phyloP scores from a whole-genome alignment of 2,329 filamentous ascomycete species.

The Phialophora chinensis region DNA sequence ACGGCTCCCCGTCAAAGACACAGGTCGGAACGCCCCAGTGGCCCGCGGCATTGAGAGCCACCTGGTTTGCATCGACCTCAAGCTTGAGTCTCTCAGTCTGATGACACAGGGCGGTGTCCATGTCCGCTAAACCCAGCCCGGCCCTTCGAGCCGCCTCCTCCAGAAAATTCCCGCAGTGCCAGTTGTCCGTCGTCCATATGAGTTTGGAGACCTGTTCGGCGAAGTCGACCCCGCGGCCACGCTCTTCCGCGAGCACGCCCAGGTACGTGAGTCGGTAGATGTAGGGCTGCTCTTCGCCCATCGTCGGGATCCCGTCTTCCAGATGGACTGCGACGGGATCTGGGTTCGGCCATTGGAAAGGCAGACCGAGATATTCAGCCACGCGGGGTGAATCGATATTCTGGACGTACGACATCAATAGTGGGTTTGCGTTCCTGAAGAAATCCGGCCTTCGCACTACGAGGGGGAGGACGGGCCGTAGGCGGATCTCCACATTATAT shows the following conservation, averaged over 20 bases:
- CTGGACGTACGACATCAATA: background rate
- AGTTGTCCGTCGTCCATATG: background rate
- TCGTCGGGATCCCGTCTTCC: background rate
- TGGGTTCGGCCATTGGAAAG: background rate
- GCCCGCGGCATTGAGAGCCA: background rate
- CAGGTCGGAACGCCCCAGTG: constrained; percentile 1
- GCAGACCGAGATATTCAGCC: constrained; percentile 1
- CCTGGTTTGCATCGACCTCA: background rate
- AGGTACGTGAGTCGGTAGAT: constrained; percentile 6
- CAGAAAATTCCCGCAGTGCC: background rate
- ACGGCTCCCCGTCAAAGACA: background rate
- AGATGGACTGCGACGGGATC: constrained; percentile 1
- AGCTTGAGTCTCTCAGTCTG: background rate
- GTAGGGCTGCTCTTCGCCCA: background rate
- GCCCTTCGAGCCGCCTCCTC: background rate
- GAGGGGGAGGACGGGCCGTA: background rate
- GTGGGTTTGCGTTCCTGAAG: background rate
- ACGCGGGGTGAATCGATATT: background rate
- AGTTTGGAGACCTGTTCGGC: background rate
- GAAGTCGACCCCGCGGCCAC: background rate
- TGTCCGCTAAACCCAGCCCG: background rate
- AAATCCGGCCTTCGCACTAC: background rate
- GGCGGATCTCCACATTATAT: background rate
- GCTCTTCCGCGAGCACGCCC: background rate
- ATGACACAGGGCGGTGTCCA: background rate